These are phyloP conservation scores for Acrodontium crateriforme DNA, from an alignment of 2,329 filamentous ascomycete genomes.

Conservation along the genomic window DNA sequence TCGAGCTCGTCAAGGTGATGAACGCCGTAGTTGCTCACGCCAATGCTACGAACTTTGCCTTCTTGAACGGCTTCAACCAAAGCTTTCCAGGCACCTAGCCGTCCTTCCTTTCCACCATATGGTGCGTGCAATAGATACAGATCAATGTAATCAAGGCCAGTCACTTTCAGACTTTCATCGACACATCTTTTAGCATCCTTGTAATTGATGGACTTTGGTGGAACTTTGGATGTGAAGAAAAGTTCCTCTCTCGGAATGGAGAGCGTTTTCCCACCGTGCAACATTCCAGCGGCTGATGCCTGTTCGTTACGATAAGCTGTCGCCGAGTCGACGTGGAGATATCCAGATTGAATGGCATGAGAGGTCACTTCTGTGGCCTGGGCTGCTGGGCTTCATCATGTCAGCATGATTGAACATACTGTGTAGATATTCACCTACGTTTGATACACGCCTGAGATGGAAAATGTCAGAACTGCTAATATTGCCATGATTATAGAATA, in stretches of 20 bases:
- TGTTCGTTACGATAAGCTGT: conserved; percentile 45
- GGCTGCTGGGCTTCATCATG: conserved; percentile 38
- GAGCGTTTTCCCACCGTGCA: conserved; percentile 22
- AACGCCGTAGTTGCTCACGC: conserved; percentile 42
- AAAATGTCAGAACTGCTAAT: neutral
- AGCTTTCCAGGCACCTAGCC: conserved; percentile 40
- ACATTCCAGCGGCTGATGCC: conserved; percentile 40
- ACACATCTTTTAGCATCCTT: conserved; percentile 51
- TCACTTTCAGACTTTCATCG: conserved; percentile 46
- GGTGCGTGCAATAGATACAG: conserved; percentile 39
- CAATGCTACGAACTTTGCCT: conserved; percentile 39
- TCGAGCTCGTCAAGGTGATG: conserved; percentile 42
- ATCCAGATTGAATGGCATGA: conserved; percentile 43
- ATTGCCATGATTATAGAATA: neutral
- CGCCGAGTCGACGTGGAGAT: conserved; percentile 48
- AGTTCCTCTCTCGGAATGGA: conserved; percentile 40
- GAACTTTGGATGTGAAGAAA: conserved; percentile 52
- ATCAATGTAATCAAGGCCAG: conserved; percentile 35
- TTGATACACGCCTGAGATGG: conserved; percentile 20
- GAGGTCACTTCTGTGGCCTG: conserved; percentile 43
- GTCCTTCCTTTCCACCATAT: conserved; percentile 36
- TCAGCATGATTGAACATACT: neutral
- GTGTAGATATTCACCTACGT: conserved; percentile 10
- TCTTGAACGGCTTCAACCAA: conserved; percentile 39
- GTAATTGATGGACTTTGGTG: conserved; percentile 42